phyloP scores from a whole-genome alignment of 1,284 basidiomycete genomes.

The Ustilago nuda region DNA sequence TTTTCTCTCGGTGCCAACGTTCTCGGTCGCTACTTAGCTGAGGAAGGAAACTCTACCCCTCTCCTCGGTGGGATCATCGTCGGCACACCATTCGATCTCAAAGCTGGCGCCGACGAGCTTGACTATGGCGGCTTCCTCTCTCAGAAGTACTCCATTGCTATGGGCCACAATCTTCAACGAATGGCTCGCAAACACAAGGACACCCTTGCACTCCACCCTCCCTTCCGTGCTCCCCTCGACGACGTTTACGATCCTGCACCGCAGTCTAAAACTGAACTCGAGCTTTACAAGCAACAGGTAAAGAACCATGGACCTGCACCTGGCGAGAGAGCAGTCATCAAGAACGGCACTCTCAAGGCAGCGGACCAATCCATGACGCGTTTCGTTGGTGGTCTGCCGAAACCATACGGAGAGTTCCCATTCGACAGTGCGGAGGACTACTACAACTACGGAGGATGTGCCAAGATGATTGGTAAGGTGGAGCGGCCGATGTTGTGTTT shows the following conservation, averaged over 20 bases:
- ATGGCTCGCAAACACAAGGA: slow-evolving; percentile 55
- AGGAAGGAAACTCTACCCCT: slow-evolving; percentile 83
- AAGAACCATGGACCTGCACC: slow-evolving; percentile 40
- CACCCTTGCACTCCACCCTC: slow-evolving; percentile 57
- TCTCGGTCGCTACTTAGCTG: slow-evolving; percentile 88
- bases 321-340: slow-evolving; percentile 34
- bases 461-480: slow-evolving; percentile 55
- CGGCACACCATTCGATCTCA: slow-evolving; percentile 83
- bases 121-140: slow-evolving; percentile 74
- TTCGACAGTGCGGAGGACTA: slow-evolving; percentile 79
- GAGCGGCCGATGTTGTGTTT: slow-evolving; percentile 76
- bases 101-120: slow-evolving; percentile 72
- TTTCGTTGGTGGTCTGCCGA: slow-evolving; percentile 78
- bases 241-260: slow-evolving; percentile 51
- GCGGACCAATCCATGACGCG: slow-evolving; percentile 77
- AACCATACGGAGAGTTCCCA: slow-evolving; percentile 59
- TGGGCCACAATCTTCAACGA: slow-evolving; percentile 80
- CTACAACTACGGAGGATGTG: slow-evolving; percentile 73
- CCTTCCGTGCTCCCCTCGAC: slow-evolving; percentile 51
- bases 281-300: slow-evolving; percentile 41
- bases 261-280: slow-evolving; percentile 40
- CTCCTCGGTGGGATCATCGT: slow-evolving; percentile 78
- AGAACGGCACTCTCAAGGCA: slow-evolving; percentile 65
- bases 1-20: slow-evolving; percentile 96
- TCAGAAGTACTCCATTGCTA: slow-evolving; percentile 82